Percentiles rank a stretch among this genome's conserved stretches.
phyloP scores from a whole-genome alignment of 805 yeast species.

The Suhomyces sp. region DNA sequence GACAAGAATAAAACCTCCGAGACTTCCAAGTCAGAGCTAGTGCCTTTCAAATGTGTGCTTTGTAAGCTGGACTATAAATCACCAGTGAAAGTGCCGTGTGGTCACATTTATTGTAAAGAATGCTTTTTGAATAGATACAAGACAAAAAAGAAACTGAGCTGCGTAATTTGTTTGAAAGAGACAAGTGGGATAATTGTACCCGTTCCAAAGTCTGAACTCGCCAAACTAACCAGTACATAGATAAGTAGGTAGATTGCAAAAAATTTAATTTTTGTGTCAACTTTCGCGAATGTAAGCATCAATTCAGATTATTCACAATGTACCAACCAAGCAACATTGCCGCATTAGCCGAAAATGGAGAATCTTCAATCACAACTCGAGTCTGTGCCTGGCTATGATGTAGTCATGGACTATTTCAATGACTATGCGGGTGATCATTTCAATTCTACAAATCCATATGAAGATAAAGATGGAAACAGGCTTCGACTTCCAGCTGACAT shows the following conservation, averaged over 20 bases:
- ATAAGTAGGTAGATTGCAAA: neutral
- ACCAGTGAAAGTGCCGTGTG: constrained; percentile 61
- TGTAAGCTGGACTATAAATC: constrained; percentile 53
- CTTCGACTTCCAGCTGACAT: constrained; percentile 61
- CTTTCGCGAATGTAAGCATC: neutral
- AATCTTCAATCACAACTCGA: constrained; percentile 16
- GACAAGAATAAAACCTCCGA: constrained; percentile 13
- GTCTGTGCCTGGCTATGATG: constrained; percentile 55
- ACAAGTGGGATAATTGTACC: constrained; percentile 61
- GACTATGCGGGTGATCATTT: constrained; percentile 65
- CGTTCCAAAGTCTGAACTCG: constrained; percentile 33
- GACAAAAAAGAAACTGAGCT: constrained; percentile 36
- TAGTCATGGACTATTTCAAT: constrained; percentile 56
- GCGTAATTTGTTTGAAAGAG: constrained; percentile 57
- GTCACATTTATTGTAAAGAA: constrained; percentile 59
- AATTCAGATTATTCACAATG: neutral
- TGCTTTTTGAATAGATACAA: constrained; percentile 55
- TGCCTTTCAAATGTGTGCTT: constrained; percentile 61
- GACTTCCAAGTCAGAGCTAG: constrained; percentile 15
- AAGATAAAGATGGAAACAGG: constrained; percentile 56
- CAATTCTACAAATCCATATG: constrained; percentile 65
- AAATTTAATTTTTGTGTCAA: neutral
- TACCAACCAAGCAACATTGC: neutral
- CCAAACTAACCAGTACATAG: constrained; percentile 1
- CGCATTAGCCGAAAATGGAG: constrained; percentile 8